These are phyloP conservation scores for Herpotrichia juniperi DNA, from an alignment of 2,329 filamentous ascomycete genomes.

Conservation along the genomic window DNA sequence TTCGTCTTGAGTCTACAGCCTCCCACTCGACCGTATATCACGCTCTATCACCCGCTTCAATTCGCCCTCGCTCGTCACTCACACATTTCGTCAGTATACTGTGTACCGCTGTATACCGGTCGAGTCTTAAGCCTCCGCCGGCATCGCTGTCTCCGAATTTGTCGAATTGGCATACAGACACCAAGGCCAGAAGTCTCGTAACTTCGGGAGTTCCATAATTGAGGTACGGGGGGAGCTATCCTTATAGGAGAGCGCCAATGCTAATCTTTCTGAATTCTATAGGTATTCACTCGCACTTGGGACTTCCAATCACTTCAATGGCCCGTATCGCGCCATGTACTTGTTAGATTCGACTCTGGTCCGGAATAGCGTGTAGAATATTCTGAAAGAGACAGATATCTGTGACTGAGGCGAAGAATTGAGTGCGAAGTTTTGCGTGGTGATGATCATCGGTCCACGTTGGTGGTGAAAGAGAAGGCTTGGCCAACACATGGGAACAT, in stretches of 20 bases:
- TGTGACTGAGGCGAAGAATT: constrained; percentile 3
- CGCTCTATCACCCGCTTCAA: neutral
- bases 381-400: constrained; percentile 15
- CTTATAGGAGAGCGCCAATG: neutral
- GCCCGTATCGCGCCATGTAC: constrained; percentile 15
- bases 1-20: neutral
- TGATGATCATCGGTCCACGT: neutral
- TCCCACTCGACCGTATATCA: neutral
- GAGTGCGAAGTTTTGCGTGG: neutral
- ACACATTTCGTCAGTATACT: neutral
- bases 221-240: neutral
- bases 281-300: neutral
- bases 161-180: too few species aligned
- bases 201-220: neutral
- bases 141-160: too few species aligned
- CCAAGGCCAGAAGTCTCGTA: too few species aligned
- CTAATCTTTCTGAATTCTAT: neutral
- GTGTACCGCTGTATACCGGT: neutral
- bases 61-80: neutral
- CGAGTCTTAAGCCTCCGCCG: too few species aligned
- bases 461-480: neutral
- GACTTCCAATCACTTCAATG: constrained; percentile 8
- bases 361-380: constrained; percentile 7
- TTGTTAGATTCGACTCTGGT: constrained; percentile 9
- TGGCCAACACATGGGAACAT: constrained; percentile 19